Percentiles rank a stretch among this genome's conserved stretches.
Conservation (phyloP, 2,329 filamentous ascomycete species). For the Talaromyces albobiverticillius region DNA sequence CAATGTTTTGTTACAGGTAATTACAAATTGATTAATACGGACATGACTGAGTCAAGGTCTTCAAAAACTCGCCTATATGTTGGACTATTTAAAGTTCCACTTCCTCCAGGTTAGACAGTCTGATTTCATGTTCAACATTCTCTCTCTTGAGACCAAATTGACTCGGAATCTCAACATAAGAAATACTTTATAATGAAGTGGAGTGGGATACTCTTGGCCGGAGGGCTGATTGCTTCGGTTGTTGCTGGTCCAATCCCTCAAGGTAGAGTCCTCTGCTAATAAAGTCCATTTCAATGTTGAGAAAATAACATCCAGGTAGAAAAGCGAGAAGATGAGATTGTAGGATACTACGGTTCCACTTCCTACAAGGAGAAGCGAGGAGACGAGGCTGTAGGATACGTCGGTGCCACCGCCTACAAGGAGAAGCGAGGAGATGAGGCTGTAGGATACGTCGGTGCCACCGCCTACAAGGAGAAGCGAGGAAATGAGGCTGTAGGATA, state of each 20-base stretch:
- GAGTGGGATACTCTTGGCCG: constrained; percentile 11
- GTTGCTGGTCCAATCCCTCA: constrained; percentile 22
- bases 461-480: not conserved
- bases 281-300: not conserved
- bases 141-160: not conserved
- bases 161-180: not conserved
- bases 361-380: not conserved
- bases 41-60: too few species aligned
- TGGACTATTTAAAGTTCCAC: not conserved
- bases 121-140: not conserved
- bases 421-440: not conserved
- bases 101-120: not conserved
- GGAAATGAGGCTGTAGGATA: not conserved
- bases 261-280: not conserved
- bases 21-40: too few species aligned
- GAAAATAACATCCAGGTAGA: not conserved
- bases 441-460: not conserved
- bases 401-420: not conserved
- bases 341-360: not conserved
- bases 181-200: not conserved
- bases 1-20: too few species aligned
- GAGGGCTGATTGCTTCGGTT: constrained; percentile 22
- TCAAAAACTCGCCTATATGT: too few species aligned
- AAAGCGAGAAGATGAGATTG: not conserved
- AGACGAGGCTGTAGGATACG: not conserved